Percentiles rank a stretch among this genome's conserved stretches.
These are phyloP conservation scores for Aspergillus incahuasiensis DNA, from an alignment of 495 filamentous ascomycete species.

Conservation along the genomic window DNA sequence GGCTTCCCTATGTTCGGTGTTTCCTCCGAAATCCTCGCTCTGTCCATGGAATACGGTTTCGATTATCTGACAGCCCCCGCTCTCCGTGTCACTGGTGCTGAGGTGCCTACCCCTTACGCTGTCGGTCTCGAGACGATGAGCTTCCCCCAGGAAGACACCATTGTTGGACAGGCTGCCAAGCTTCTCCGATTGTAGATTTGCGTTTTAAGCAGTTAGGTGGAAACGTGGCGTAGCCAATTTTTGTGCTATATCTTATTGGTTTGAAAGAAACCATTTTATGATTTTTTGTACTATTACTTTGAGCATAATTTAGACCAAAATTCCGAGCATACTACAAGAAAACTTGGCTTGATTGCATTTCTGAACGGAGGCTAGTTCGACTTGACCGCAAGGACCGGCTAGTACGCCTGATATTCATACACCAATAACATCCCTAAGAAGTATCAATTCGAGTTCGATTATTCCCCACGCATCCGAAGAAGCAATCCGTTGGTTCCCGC, in stretches of 20 bases:
- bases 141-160: slow-evolving; percentile 83
- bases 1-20: slow-evolving; percentile 96
- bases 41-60: slow-evolving; percentile 96
- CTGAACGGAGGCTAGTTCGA: no score
- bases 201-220: slow-evolving; percentile 13
- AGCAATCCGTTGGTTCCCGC: slow-evolving; percentile 47
- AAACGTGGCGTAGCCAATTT: slow-evolving; percentile 26
- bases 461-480: slow-evolving; percentile 33
- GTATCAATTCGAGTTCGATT: slow-evolving; percentile 5
- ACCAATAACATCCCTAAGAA: no score
- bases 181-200: slow-evolving; percentile 64
- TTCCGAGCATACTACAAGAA: not conserved
- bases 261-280: slow-evolving; percentile 27
- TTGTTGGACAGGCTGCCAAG: slow-evolving; percentile 78
- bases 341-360: no score
- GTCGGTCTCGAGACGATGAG: slow-evolving; percentile 81
- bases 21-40: slow-evolving; percentile 82
- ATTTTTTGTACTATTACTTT: slow-evolving; percentile 40
- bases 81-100: slow-evolving; percentile 88
- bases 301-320: slow-evolving; percentile 18
- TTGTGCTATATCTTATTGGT: slow-evolving; percentile 31
- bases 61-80: slow-evolving; percentile 94
- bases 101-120: slow-evolving; percentile 93
- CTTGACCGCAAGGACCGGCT: not conserved
- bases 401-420: no score